Base-by-base conservation (phyloP, 371 early-diverging fungal species). In the Thermomucor indicae-seudaticae region DNA sequence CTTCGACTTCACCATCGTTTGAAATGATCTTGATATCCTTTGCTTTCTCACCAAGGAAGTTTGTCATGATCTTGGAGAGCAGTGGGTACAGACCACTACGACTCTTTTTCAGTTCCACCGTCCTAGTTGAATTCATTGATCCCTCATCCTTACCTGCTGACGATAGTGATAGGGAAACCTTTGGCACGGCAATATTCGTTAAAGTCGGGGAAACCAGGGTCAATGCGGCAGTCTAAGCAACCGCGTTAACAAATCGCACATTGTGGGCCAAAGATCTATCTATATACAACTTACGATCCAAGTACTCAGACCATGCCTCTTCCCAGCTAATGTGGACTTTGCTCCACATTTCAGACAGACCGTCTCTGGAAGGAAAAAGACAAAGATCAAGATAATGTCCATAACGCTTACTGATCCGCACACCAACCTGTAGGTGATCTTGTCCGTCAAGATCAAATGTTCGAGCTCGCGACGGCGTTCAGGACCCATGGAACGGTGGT, bases 241-340 rank as follows among this genome's bases (percentile, higher is more conserved):
- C n/a, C 14, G 31, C 47, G 47, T 30, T 29, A 24, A 43, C 46
- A 43, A 5, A 4, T 11, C 2, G 19, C 17, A 17, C 23, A 19
- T 19, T 10, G 20, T 19, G 5, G 2, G 34, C 24, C 17, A 17
- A 31, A 16, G 1, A 25, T 27, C 5, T 16, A 38, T 28, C n/a
- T 22, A 49, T 14, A 3, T 24, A 12, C 6, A 24, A 41, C 58
- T 55, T 62, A 78, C 78, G 48, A 42, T 76, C 61, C 24, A 85
- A 54, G 40, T 78, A 63, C n/a, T 73, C 73, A 16, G 55, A 23
- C 60, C 81, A 65, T 0, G 85, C 85, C 51, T 83, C 78, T 2
- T 80, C 79, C 75, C 76, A 82, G 23, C 70, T 60, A 24, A 82
- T 51, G 41, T 71, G 67, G n/a, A 85, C 86, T 24, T 69, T 56